Conservation (phyloP, 2,329 filamentous ascomycete genomes). For the Pyrenophora teres region DNA sequence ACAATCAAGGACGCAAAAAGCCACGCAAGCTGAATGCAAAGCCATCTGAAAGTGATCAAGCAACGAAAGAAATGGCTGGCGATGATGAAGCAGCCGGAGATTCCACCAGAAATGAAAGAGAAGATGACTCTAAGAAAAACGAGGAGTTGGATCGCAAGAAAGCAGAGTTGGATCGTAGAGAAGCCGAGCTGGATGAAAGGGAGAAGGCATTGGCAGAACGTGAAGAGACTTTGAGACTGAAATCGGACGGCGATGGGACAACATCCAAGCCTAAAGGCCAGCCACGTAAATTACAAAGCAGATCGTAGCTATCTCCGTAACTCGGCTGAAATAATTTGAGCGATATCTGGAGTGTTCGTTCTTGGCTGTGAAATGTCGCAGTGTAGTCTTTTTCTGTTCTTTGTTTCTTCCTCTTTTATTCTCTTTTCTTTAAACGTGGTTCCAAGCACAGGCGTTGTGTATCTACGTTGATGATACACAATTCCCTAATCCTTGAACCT, state of each 20-base stretch:
- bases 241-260: neutral
- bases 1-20: constrained; percentile 16
- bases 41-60: neutral
- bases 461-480: too few relatives aligned
- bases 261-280: constrained; percentile 8
- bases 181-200: constrained; percentile 7
- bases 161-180: constrained; percentile 4
- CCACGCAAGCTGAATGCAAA: constrained; percentile 22
- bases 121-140: neutral
- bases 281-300: constrained; percentile 18
- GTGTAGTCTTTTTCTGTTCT: too few relatives aligned
- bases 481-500: too few relatives aligned
- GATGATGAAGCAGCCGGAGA: neutral
- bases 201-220: constrained; percentile 6
- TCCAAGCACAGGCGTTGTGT: too few relatives aligned
- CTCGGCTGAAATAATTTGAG: too few relatives aligned
- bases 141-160: constrained; percentile 1
- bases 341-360: too few relatives aligned
- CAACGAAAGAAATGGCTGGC: neutral
- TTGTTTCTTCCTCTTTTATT: too few relatives aligned
- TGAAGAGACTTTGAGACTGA: constrained; percentile 2
- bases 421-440: too few relatives aligned
- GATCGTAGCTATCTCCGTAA: neutral
- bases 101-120: neutral
- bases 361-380: too few relatives aligned